phyloP scores from a whole-genome alignment of 352 stramenopile species.

The Pythium aquatile region DNA sequence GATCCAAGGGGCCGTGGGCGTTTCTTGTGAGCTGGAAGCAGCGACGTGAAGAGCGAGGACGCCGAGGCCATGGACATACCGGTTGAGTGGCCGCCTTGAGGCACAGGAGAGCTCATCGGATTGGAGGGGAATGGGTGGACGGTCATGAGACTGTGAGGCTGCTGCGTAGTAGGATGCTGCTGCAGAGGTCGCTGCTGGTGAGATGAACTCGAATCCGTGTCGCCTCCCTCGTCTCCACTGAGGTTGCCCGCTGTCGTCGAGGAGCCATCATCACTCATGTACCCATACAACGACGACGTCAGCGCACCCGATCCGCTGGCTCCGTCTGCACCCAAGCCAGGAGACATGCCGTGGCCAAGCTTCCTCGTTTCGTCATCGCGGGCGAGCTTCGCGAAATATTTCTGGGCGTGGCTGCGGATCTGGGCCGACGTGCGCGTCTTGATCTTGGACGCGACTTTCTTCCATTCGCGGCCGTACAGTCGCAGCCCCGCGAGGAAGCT shows the following conservation, averaged over 20 bases:
- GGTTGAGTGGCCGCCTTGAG: background rate
- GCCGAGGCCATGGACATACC: conserved; percentile 1
- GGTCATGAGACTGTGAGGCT: conserved; percentile 15
- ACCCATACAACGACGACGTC: conserved; percentile 28
- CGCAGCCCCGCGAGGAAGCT: conserved; percentile 93
- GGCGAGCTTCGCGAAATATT: conserved; percentile 86
- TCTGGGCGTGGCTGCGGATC: conserved; percentile 83
- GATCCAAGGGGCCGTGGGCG: conserved; percentile 3
- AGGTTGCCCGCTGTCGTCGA: conserved; percentile 43
- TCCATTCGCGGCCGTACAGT: conserved; percentile 97
- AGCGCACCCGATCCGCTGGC: background rate
- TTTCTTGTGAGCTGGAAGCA: conserved; percentile 9
- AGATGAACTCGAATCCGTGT: conserved; percentile 29
- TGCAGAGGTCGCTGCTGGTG: background rate
- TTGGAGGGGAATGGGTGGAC: conserved; percentile 23
- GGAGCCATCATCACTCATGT: conserved; percentile 67
- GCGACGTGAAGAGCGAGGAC: background rate
- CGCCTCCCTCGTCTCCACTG: conserved; percentile 48
- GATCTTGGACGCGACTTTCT: conserved; percentile 92
- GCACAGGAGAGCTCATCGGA: background rate
- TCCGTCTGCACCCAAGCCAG: conserved; percentile 5
- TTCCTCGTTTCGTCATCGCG: conserved; percentile 73
- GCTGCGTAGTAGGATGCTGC: background rate
- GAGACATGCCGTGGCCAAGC: conserved; percentile 28
- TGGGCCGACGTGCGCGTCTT: conserved; percentile 86